These are phyloP conservation scores for Cymbopogon flexuosus DNA, from an alignment of 202 grass and related monocot species.

Conservation along the genomic window DNA sequence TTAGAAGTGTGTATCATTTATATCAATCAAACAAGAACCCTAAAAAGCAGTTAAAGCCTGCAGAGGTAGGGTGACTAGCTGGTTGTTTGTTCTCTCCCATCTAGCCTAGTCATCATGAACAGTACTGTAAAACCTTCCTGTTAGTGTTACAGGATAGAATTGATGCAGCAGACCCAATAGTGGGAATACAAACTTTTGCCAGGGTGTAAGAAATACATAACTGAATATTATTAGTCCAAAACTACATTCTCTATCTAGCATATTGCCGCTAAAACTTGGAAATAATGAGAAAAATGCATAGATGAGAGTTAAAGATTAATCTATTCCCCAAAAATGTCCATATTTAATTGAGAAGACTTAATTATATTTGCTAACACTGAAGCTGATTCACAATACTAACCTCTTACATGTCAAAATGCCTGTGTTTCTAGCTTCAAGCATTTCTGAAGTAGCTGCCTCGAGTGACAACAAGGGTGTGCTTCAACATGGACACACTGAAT, in stretches of 20 bases:
- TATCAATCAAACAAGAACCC: neutral
- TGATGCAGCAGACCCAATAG: slow-evolving; percentile 4
- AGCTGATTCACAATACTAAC: neutral
- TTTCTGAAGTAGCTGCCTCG: neutral
- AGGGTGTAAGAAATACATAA: slow-evolving; percentile 2
- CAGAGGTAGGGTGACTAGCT: neutral
- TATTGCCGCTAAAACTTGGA: neutral
- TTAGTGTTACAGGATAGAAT: slow-evolving; percentile 1
- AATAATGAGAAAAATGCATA: neutral
- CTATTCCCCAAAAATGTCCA: neutral
- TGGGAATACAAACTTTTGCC: neutral
- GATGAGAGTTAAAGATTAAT: neutral
- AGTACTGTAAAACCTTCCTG: slow-evolving; percentile 5
- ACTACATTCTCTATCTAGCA: neutral
- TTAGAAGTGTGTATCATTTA: neutral
- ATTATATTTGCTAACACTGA: slow-evolving; percentile 17
- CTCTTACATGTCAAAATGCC: neutral
- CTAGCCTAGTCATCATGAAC: neutral
- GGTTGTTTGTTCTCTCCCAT: neutral
- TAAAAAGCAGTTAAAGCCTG: neutral
- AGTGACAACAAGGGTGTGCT: neutral
- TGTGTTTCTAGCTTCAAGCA: slow-evolving; percentile 12
- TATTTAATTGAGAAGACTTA: neutral
- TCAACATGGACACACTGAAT: slow-evolving; percentile 8
- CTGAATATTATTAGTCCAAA: slow-evolving; percentile 1